These are phyloP conservation scores for Mucor saturninus DNA, from an alignment of 371 early-diverging fungal species.

Conservation along the genomic window DNA sequence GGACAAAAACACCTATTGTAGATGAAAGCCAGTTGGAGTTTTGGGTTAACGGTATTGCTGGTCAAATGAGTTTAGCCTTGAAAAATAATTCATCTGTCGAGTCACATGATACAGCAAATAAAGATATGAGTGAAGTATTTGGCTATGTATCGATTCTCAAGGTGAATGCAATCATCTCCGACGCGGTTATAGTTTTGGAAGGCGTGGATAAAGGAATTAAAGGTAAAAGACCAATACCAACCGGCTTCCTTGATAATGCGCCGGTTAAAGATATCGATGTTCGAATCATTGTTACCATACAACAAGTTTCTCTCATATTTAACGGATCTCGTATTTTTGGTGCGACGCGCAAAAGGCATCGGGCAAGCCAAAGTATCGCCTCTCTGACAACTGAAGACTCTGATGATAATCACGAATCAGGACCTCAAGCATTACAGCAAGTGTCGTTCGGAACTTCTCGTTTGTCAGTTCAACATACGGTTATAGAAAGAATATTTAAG, in stretches of 20 bases:
- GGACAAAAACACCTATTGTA: slow-evolving; percentile 8
- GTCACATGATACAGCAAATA: neutral
- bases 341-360: slow-evolving; percentile 7
- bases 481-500: slow-evolving; percentile 20
- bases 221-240: slow-evolving; percentile 29
- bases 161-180: slow-evolving; percentile 5
- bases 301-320: slow-evolving; percentile 29
- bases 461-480: slow-evolving; percentile 20
- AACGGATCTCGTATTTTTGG: slow-evolving; percentile 26
- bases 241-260: slow-evolving; percentile 46
- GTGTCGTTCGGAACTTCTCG: slow-evolving; percentile 17
- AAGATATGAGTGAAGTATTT: neutral
- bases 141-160: slow-evolving; percentile 13
- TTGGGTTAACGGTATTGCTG: slow-evolving; percentile 25
- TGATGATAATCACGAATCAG: slow-evolving; percentile 4
- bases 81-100: neutral
- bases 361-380: slow-evolving; percentile 1
- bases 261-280: slow-evolving; percentile 35
- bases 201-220: slow-evolving; percentile 41
- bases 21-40: slow-evolving; percentile 23
- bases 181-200: slow-evolving; percentile 21
- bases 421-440: neutral
- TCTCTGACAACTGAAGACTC: slow-evolving; percentile 1
- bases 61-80: neutral
- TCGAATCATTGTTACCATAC: slow-evolving; percentile 9